Evolutionary conservation across 2,329 filamentous ascomycete genomes (phyloP), one percentile per base, ranked within the genome.

Genomic region (Cercospora beticola): DNA sequence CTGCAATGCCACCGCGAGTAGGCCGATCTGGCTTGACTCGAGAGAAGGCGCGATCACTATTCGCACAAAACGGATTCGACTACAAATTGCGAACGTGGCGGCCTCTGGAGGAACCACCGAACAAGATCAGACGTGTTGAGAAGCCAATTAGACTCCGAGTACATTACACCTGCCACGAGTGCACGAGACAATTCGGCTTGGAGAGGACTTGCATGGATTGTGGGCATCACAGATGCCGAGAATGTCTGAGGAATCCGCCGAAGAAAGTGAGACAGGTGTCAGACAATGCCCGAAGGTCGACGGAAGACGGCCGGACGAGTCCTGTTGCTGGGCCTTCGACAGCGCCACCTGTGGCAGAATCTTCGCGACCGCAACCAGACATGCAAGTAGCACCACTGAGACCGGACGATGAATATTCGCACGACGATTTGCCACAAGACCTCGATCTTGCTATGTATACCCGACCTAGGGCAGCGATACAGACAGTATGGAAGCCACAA

Each of bases 91-190:
- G 69, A 23, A 61, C 64, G 28, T 68, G 67, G 61, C 66, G 62
- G 6, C 31, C 68, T 30, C 52, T 65, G 12, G 62, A 69, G 30
- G 72, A 73, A 56, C 72, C 72, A 36, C 72, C 74, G 1, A 68
- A 63, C n/a, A 76, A 76, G 65, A 70, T 74, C 23, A 66, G 73
- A 67, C 75, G 75, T 26, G 74, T 77, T 4, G 75, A 77, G 61
- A 93, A 92, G 82, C 86, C 90, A 12, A 91, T 93, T 72, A 88
- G 90, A 68, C 91, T 94, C 86, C 88, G 91, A 64, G 87, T 93
- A 64, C 90, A 92, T 78, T 88, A 90, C 73, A 89, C 87, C 71
- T 97, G 94, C 80, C 94, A 97, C 81, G 86, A 87, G 73, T 97
- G 94, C 82, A 87, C 89, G 68, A 87, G 90, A 14, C 86, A 87